These are phyloP conservation scores for Fusarium subtropicale DNA, from an alignment of 2,329 filamentous ascomycete species.

Conservation along the genomic window DNA sequence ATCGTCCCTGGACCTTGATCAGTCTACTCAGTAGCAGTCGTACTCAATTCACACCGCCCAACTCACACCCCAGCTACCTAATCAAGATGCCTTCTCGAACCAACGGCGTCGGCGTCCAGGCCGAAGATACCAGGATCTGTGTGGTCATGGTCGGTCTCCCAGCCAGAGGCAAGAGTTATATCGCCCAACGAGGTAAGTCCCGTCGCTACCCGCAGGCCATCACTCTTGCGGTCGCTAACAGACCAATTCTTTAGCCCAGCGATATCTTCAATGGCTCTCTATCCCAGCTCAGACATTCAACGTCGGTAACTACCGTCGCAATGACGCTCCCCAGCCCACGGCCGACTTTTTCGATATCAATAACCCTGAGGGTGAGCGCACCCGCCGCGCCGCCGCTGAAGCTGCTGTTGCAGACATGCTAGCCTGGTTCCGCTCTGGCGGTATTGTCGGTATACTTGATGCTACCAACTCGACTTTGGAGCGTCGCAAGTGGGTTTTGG, in stretches of 20 bases:
- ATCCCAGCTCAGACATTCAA: slow-evolving; percentile 97
- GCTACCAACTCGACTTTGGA: slow-evolving; percentile 96
- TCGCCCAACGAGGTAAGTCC: slow-evolving; percentile 89
- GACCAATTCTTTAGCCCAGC: slow-evolving; percentile 70
- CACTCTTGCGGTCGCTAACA: slow-evolving; percentile 20
- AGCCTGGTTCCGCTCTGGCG: slow-evolving; percentile 84
- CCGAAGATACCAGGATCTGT: slow-evolving; percentile 95
- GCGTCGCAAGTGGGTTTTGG: slow-evolving; percentile 89
- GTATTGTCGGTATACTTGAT: slow-evolving; percentile 92
- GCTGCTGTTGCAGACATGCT: slow-evolving; percentile 95
- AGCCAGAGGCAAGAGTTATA: slow-evolving; percentile 95
- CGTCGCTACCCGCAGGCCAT: slow-evolving; percentile 6
- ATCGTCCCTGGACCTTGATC: slow-evolving; percentile 21
- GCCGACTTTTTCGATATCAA: slow-evolving; percentile 95
- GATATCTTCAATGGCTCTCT: slow-evolving; percentile 96
- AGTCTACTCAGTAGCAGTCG: slow-evolving; percentile 33
- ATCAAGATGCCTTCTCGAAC: slow-evolving; percentile 60
- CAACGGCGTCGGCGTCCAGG: slow-evolving; percentile 82
- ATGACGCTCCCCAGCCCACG: slow-evolving; percentile 87
- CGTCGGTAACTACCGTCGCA: slow-evolving; percentile 93
- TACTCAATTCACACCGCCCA: slow-evolving; percentile 8
- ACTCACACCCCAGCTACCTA: slow-evolving; percentile 1
- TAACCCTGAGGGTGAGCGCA: slow-evolving; percentile 90
- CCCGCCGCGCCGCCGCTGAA: slow-evolving; percentile 88
- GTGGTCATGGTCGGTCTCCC: slow-evolving; percentile 99